Percentiles rank a stretch among this genome's conserved stretches.
Evolutionary conservation across 371 early-diverging fungal species (phyloP).

Genomic region (Mucor velutinosus): DNA sequence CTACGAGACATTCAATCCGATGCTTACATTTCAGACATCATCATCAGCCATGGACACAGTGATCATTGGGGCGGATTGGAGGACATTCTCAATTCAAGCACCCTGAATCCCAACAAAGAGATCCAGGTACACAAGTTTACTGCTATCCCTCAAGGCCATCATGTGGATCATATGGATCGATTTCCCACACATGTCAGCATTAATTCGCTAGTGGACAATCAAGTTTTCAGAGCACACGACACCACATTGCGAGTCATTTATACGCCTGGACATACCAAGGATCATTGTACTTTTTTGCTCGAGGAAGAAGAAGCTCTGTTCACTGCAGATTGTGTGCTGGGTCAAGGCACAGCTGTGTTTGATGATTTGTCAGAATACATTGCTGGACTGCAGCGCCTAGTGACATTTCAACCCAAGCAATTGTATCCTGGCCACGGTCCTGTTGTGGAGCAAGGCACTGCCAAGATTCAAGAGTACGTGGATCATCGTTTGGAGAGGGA

Average conservation of each 20-base stretch:
- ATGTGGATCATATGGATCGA: slow-evolving; percentile 16
- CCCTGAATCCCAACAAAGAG: slow-evolving; percentile 14
- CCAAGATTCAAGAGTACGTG: slow-evolving; percentile 70
- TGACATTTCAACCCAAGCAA: slow-evolving; percentile 30
- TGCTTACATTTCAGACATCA: slow-evolving; percentile 68
- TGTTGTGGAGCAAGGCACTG: slow-evolving; percentile 63
- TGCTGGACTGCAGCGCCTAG: slow-evolving; percentile 56
- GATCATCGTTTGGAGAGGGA: slow-evolving; percentile 79
- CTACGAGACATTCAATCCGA: slow-evolving; percentile 47
- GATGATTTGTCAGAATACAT: slow-evolving; percentile 74
- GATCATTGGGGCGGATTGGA: slow-evolving; percentile 81
- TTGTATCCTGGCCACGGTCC: slow-evolving; percentile 85
- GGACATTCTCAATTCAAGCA: slow-evolving; percentile 43
- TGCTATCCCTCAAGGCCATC: slow-evolving; percentile 22
- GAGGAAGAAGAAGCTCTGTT: slow-evolving; percentile 76
- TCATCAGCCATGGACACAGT: slow-evolving; percentile 84
- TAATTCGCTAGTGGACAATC: slow-evolving; percentile 45
- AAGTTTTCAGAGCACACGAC: slow-evolving; percentile 62
- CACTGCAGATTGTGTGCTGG: slow-evolving; percentile 85
- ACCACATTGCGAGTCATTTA: slow-evolving; percentile 66
- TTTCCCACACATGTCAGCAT: slow-evolving; percentile 32
- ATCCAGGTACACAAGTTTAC: slow-evolving; percentile 41
- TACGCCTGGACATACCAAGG: slow-evolving; percentile 86
- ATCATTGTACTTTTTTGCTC: slow-evolving; percentile 77
- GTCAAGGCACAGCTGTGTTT: slow-evolving; percentile 84